Evolutionary conservation across 306 rosid species (phyloP).

Genomic region (Gillenia trifoliata): DNA sequence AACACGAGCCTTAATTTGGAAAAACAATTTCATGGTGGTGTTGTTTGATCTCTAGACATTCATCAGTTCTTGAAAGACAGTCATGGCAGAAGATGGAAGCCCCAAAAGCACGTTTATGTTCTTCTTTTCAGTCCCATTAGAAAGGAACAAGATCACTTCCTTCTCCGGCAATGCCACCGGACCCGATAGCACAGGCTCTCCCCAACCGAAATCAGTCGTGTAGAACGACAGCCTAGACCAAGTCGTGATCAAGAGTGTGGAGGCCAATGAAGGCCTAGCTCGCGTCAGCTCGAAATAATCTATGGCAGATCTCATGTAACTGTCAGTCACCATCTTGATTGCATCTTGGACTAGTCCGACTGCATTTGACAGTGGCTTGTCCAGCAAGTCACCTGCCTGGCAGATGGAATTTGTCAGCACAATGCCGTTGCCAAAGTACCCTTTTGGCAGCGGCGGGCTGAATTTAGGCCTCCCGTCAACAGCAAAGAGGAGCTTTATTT

Average conservation of each 20-base stretch:
- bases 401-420: slow-evolving; percentile 56
- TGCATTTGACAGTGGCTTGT: slow-evolving; percentile 48
- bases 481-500: slow-evolving; percentile 73
- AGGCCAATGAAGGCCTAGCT: slow-evolving; percentile 59
- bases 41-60: slow-evolving; percentile 4
- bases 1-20: not conserved
- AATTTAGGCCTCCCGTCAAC: slow-evolving; percentile 71
- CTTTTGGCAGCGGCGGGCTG: slow-evolving; percentile 57
- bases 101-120: slow-evolving; percentile 65
- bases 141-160: slow-evolving; percentile 55
- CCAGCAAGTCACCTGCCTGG: slow-evolving; percentile 44
- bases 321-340: slow-evolving; percentile 53
- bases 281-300: slow-evolving; percentile 71
- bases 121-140: slow-evolving; percentile 46
- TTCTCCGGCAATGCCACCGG: slow-evolving; percentile 69
- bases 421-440: slow-evolving; percentile 73
- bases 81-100: slow-evolving; percentile 74
- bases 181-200: slow-evolving; percentile 69
- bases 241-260: slow-evolving; percentile 66
- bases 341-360: slow-evolving; percentile 55
- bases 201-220: slow-evolving; percentile 78
- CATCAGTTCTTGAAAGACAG: slow-evolving; percentile 38
- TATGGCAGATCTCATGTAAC: slow-evolving; percentile 73
- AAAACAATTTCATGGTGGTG: not conserved
- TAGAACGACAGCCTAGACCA: slow-evolving; percentile 67